Evolutionary conservation across 306 rosid genomes (phyloP).

Genomic region (Trichosanthes truncata): DNA sequence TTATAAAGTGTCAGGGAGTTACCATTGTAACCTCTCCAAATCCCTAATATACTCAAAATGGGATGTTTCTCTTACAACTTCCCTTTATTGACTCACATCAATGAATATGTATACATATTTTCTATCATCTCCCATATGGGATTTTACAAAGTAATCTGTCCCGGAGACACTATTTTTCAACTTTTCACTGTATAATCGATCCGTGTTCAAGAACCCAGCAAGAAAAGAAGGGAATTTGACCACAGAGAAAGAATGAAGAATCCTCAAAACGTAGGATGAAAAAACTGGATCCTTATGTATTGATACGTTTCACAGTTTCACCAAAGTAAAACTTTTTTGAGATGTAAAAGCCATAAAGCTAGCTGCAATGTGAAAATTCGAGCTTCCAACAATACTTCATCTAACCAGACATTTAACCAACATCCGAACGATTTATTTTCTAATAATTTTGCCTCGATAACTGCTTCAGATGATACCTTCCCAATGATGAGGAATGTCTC

Average conservation of each 20-base stretch:
- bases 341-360: conserved; percentile 61
- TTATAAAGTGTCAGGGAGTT: not conserved
- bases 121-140: not conserved
- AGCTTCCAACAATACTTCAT: conserved; percentile 49
- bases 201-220: conserved; percentile 5
- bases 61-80: not conserved
- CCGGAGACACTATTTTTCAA: not conserved
- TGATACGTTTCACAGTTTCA: conserved; percentile 7
- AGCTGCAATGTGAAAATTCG: conserved; percentile 62
- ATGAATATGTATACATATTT: not conserved
- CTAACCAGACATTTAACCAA: conserved; percentile 47
- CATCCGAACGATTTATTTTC: conserved; percentile 44
- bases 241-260: not conserved
- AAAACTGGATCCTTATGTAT: not conserved
- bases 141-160: conserved; percentile 6
- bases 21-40: not conserved
- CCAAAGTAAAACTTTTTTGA: conserved; percentile 44
- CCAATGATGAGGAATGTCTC: conserved; percentile 80
- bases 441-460: conserved; percentile 54
- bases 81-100: not conserved
- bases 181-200: not conserved
- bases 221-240: not conserved
- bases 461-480: conserved; percentile 78
- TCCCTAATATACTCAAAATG: not conserved
- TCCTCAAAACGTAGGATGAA: not conserved